Evolutionary conservation across 116 monocot genomes (phyloP), one percentile per base, ranked within the genome.

Genomic region (Cymodocea nodosa): DNA sequence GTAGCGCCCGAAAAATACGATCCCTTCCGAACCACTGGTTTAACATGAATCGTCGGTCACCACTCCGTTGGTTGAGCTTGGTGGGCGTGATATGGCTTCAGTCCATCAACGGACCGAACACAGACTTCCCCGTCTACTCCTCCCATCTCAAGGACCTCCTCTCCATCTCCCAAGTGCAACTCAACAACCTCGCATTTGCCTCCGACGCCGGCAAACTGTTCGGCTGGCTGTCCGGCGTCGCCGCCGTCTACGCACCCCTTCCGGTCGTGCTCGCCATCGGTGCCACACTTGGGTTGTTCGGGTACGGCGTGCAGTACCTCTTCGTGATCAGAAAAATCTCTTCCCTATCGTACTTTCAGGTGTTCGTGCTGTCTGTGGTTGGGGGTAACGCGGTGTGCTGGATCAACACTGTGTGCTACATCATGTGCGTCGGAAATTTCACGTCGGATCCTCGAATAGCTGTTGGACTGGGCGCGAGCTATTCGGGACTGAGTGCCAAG

Each of bases 141-240:
- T 89, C 89, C 23, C 78, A 86, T 63, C 81, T 89, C 68, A 94
- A 89, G 65, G 67, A 74, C 13, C 64, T 84, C 17, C 87, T 87
- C 17, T 70, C 74, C 52, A 77, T 89, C 68, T 77, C 87, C 22
- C 90, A 89, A 61, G 66, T 89, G 14, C 80, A 87, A 72, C 80
- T 94, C 40, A 87, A 82, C 77, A 69, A 75, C 70, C 85, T 93
- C 24, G 85, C 89, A 51, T 83, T 85, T 69, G 93, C 93, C 17
- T 89, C 93, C 6, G 93, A 93, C 60, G 81, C 85, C 3, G 93
- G 93, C 12, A 93, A 93, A 69, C 76, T 83, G 61, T 75, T 93
- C 20, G 93, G 83, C 15, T 93, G 82, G 83, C 54, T 77, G 16
- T 85, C 93, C 17, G 88, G 89, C 17, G n/a, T 93, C 14, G 88